phyloP scores from a whole-genome alignment of 2,329 filamentous ascomycete species.

The Trichoderma brevicompactum region DNA sequence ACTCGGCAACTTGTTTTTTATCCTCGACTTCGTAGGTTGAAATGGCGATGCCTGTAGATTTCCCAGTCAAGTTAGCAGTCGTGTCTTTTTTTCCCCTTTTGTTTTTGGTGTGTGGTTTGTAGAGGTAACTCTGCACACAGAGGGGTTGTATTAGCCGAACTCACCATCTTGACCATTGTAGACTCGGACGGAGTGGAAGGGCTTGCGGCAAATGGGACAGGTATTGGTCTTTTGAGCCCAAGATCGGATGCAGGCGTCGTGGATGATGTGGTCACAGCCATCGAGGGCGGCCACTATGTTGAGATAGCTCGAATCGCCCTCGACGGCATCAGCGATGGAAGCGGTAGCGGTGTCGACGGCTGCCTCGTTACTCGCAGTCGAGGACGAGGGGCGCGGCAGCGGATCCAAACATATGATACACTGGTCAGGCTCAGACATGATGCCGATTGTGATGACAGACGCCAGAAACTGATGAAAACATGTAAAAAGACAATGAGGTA shows the following conservation, averaged over 20 bases:
- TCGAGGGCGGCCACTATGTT: slow-evolving; percentile 63
- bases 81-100: neutral
- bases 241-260: slow-evolving; percentile 88
- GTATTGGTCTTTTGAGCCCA: slow-evolving; percentile 98
- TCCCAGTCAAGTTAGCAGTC: slow-evolving; percentile 8
- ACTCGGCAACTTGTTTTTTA: slow-evolving; percentile 86
- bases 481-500: slow-evolving; percentile 45
- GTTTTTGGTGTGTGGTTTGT: neutral
- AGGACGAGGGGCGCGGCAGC: slow-evolving; percentile 48
- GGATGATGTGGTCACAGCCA: slow-evolving; percentile 88
- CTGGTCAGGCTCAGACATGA: slow-evolving; percentile 63
- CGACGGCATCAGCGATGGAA: slow-evolving; percentile 27
- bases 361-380: slow-evolving; percentile 33
- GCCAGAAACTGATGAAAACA: slow-evolving; percentile 49
- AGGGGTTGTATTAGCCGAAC: slow-evolving; percentile 39
- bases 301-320: slow-evolving; percentile 43
- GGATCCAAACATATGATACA: slow-evolving; percentile 72
- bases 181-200: slow-evolving; percentile 88
- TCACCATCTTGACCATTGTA: slow-evolving; percentile 79
- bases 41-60: slow-evolving; percentile 54
- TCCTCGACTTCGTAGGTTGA: slow-evolving; percentile 72
- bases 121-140: neutral
- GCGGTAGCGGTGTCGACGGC: slow-evolving; percentile 34
- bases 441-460: slow-evolving; percentile 47
- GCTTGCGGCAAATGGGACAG: slow-evolving; percentile 92